Evolutionary conservation across 495 filamentous ascomycete genomes (phyloP).

Genomic region (Lophium mytilinum): DNA sequence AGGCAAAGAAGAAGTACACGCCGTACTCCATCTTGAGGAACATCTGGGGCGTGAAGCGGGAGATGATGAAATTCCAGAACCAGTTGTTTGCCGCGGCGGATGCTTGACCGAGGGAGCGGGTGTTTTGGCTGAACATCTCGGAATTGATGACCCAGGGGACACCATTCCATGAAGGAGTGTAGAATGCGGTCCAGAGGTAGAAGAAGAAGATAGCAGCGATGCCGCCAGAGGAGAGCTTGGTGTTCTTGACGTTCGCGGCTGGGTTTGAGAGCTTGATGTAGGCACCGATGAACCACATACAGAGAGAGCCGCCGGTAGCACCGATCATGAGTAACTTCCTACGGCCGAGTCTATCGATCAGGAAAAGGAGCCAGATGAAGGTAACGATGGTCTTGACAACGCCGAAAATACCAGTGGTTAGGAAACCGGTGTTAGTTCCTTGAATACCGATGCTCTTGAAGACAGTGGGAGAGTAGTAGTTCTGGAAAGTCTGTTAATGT

Average conservation of each 20-base stretch:
- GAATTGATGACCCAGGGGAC: slow-evolving; percentile 35
- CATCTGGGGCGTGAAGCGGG: slow-evolving; percentile 68
- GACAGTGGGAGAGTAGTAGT: slow-evolving; percentile 21
- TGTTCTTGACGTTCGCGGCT: slow-evolving; percentile 31
- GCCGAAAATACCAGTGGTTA: slow-evolving; percentile 28
- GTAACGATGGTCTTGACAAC: slow-evolving; percentile 45
- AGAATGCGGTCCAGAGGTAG: slow-evolving; percentile 72
- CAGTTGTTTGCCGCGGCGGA: slow-evolving; percentile 63
- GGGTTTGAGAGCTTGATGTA: slow-evolving; percentile 44
- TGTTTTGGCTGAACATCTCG: slow-evolving; percentile 34
- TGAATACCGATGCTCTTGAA: slow-evolving; percentile 27
- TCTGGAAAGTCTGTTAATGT: slow-evolving; percentile 47
- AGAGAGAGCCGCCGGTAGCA: slow-evolving; percentile 44
- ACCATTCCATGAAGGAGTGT: slow-evolving; percentile 69
- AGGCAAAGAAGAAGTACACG: slow-evolving; percentile 73
- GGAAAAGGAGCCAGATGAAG: slow-evolving; percentile 47
- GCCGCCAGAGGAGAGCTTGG: slow-evolving; percentile 45
- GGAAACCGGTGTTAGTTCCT: slow-evolving; percentile 18
- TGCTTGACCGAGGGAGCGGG: slow-evolving; percentile 52
- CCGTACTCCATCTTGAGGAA: slow-evolving; percentile 62
- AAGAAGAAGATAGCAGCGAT: slow-evolving; percentile 71
- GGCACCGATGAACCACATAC: slow-evolving; percentile 50
- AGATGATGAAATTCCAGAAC: slow-evolving; percentile 70
- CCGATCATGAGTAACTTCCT: slow-evolving; percentile 49
- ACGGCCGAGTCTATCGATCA: slow-evolving; percentile 53